These are phyloP conservation scores for Jamesozyma hellenica DNA, from an alignment of 805 yeast species.

Conservation along the genomic window DNA sequence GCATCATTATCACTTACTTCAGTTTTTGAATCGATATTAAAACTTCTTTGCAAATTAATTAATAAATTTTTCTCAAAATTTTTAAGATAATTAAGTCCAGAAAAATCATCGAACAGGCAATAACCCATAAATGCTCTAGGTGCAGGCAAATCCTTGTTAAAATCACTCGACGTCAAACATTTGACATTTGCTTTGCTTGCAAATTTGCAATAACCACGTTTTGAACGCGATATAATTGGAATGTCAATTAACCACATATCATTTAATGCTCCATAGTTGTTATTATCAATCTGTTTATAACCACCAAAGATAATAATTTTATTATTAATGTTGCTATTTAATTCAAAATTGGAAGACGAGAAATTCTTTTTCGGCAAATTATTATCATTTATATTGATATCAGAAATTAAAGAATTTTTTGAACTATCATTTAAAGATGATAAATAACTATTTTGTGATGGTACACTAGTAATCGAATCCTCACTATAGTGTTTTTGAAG, in stretches of 20 bases:
- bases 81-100: constrained; percentile 1
- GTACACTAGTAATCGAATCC: neutral
- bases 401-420: neutral
- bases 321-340: neutral
- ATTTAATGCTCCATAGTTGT: constrained; percentile 27
- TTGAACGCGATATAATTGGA: constrained; percentile 29
- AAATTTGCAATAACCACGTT: constrained; percentile 28
- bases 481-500: neutral
- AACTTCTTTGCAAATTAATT: constrained; percentile 5
- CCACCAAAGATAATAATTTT: constrained; percentile 39
- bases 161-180: constrained; percentile 4
- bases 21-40: neutral
- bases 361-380: no score
- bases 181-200: constrained; percentile 29
- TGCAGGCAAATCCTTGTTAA: constrained; percentile 26
- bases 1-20: neutral
- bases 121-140: constrained; percentile 31
- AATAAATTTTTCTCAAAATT: constrained; percentile 6
- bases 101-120: constrained; percentile 8
- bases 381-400: no score
- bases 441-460: neutral
- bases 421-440: neutral
- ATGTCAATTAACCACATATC: constrained; percentile 37
- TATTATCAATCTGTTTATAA: constrained; percentile 27
- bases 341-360: neutral